These are phyloP conservation scores for Aspergillus viridinutans DNA, from an alignment of 2,329 filamentous ascomycete genomes.

Conservation along the genomic window DNA sequence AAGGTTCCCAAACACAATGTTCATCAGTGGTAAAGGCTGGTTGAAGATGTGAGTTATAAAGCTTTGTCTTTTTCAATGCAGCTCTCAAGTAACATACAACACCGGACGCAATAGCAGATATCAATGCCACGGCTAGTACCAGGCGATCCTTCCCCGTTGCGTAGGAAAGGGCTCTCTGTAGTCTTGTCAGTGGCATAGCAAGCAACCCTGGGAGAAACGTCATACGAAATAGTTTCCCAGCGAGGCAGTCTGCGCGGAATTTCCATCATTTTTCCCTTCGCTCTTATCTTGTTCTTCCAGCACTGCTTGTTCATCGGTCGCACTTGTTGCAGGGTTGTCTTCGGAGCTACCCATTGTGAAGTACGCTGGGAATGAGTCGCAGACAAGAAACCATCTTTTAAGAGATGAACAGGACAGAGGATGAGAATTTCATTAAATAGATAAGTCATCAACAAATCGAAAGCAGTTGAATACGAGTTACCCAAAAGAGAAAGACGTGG, in stretches of 20 bases:
- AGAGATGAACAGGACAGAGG: too few species aligned
- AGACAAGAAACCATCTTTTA: too few species aligned
- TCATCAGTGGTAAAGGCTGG: slow-evolving; percentile 49
- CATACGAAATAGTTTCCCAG: not conserved
- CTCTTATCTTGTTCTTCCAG: not conserved
- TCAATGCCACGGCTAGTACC: not conserved
- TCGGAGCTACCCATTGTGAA: not conserved
- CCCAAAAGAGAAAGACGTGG: not conserved
- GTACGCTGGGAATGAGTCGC: not conserved
- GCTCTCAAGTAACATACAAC: slow-evolving; percentile 17
- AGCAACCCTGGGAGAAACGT: not conserved
- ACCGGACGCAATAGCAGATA: slow-evolving; percentile 23
- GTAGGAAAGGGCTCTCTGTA: not conserved
- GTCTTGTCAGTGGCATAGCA: not conserved
- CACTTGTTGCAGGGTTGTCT: not conserved
- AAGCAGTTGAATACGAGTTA: not conserved
- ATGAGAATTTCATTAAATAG: not conserved
- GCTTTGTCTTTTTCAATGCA: not conserved
- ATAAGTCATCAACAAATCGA: not conserved
- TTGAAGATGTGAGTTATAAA: not conserved
- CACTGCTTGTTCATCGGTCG: not conserved
- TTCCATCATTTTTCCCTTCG: not conserved
- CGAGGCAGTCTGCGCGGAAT: not conserved
- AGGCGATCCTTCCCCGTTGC: not conserved
- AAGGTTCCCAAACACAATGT: slow-evolving; percentile 54